Percentiles rank a stretch among this genome's conserved stretches.
phyloP scores from a whole-genome alignment of 352 stramenopile species.

The Phytophthora multivora region DNA sequence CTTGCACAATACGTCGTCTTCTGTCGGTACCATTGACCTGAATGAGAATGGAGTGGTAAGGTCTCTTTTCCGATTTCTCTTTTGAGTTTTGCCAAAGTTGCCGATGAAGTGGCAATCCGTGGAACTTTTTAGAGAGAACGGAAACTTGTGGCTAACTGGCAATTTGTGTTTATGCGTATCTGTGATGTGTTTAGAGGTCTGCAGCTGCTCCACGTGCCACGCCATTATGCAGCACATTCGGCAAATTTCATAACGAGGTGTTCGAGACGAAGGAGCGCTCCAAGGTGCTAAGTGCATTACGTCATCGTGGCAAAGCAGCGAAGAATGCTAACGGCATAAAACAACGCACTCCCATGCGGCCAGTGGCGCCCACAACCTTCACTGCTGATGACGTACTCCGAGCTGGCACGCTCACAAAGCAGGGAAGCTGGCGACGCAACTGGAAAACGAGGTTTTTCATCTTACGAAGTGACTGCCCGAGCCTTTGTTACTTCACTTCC shows the following conservation, averaged over 20 bases:
- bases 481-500: constrained; percentile 83
- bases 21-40: constrained; percentile 28
- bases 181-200: constrained; percentile 13
- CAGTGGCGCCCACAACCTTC: constrained; percentile 52
- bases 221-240: constrained; percentile 56
- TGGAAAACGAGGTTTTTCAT: constrained; percentile 89
- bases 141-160: constrained; percentile 2
- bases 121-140: not conserved
- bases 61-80: not conserved
- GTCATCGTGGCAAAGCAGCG: constrained; percentile 57
- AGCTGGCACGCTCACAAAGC: constrained; percentile 69
- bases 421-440: constrained; percentile 85
- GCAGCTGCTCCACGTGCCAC: constrained; percentile 13
- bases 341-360: constrained; percentile 11
- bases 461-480: constrained; percentile 70
- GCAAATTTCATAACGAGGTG: constrained; percentile 76
- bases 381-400: constrained; percentile 73
- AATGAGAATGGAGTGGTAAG: constrained; percentile 19
- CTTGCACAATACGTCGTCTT: constrained; percentile 36
- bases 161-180: not conserved
- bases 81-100: not conserved
- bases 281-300: constrained; percentile 76
- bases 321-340: constrained; percentile 23
- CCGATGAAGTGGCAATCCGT: constrained; percentile 10
- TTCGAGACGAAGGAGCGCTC: constrained; percentile 83